Evolutionary conservation across 23 red algal genomes (phyloP), one percentile per base, ranked within the genome.

Genomic region (Agarophyton chilense): DNA sequence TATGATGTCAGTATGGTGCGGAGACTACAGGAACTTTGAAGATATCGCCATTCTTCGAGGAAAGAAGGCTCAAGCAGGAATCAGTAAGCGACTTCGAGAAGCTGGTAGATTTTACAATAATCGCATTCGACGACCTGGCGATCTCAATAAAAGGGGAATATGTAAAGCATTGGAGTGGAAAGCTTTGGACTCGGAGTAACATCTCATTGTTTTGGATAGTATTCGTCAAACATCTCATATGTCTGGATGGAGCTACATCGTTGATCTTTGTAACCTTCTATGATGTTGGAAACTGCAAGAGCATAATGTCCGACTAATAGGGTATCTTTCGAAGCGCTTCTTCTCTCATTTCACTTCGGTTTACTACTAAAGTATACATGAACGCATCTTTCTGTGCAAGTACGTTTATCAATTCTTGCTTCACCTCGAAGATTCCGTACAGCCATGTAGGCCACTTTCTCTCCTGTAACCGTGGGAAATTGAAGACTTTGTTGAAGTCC

Each of bases 91-190:
- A 5, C 38, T 83, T 2, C 3, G n/a, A 41, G 50, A 14, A 14
- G 31, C 22, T 67, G 57, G 38, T 9, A 63, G 0, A 18, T 10
- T 22, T 0, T 41, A 66, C 43, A 26, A 18, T 34, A 1, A 40
- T 25, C 16, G 31, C 29, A 45, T 65, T 31, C n/a, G 79, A 38
- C 17, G 25, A 25, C 51, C 79, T 18, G 55, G 42, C 21, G 42
- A 7, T 16, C 24, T 83, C 18, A 19, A 83, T 10, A 63, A 63
- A 28, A 68, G 42, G 19, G 50, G 50, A 18, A 4, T n/a, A 0
- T 83, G 79, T 54, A 83, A 83, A 0, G 79, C 54, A 40, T 25
- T 32, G 18, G 57, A 83, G 43, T 83, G 51, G 79, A 35, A 47
- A 26, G 42, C 57, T 21, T 83, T 83, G 42, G 0, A 21, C 4